These are phyloP conservation scores for Venturia effusa DNA, from an alignment of 2,329 filamentous ascomycete species.

Conservation along the genomic window DNA sequence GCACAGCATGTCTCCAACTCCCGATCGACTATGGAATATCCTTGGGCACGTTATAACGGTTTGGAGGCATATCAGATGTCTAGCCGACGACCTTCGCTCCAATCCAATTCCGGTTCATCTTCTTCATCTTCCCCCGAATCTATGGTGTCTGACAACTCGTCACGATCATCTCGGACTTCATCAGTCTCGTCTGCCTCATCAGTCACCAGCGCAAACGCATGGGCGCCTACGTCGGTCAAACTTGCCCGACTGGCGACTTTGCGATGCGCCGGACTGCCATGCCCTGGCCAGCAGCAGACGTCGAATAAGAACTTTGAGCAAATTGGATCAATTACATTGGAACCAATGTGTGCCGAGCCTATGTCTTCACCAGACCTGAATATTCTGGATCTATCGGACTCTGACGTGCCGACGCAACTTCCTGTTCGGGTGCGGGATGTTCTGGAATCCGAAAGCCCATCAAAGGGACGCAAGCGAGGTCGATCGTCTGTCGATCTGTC, in stretches of 20 bases:
- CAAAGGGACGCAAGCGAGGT: conserved; percentile 45
- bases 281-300: conserved; percentile 1
- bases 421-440: conserved; percentile 21
- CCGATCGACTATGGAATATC: conserved; percentile 28
- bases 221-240: conserved; percentile 41
- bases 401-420: conserved; percentile 10
- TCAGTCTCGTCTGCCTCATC: conserved; percentile 44
- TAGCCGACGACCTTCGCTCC: conserved; percentile 36
- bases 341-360: conserved; percentile 7
- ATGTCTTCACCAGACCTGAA: conserved; percentile 9
- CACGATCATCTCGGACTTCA: conserved; percentile 43
- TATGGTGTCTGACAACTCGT: conserved; percentile 49
- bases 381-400: conserved; percentile 12
- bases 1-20: conserved; percentile 43
- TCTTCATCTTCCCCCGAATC: conserved; percentile 52
- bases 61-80: conserved; percentile 36
- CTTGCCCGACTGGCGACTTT: conserved; percentile 43
- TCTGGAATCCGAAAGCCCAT: conserved; percentile 16
- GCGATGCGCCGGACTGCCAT: conserved; percentile 11
- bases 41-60: conserved; percentile 17
- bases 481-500: conserved; percentile 49
- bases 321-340: conserved; percentile 4
- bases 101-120: conserved; percentile 40
- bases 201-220: conserved; percentile 26
- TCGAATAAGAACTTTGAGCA: not conserved